Evolutionary conservation across 2,329 filamentous ascomycete species (phyloP).

Genomic region (Cladosporium sp.): DNA sequence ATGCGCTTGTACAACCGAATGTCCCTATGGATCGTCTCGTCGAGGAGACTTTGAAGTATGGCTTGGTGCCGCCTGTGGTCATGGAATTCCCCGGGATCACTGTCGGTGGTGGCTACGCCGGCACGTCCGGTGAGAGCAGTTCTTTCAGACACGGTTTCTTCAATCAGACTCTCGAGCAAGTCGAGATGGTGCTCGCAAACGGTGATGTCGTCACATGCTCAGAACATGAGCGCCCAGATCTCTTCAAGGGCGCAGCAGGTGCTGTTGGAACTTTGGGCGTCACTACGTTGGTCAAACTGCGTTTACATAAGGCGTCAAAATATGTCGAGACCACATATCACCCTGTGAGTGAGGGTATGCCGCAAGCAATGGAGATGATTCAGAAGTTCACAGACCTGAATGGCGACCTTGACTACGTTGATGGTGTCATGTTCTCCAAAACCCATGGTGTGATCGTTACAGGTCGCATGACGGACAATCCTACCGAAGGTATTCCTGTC

Average conservation of each 20-base stretch:
- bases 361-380: conserved; percentile 47
- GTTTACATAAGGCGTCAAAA: conserved; percentile 43
- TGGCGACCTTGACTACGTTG: conserved; percentile 61
- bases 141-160: conserved; percentile 65
- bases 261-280: conserved; percentile 67
- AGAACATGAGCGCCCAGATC: conserved; percentile 50
- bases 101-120: conserved; percentile 62
- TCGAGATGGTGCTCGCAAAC: conserved; percentile 62
- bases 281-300: conserved; percentile 54
- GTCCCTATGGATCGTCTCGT: conserved; percentile 65
- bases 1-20: conserved; percentile 60
- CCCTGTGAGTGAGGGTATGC: conserved; percentile 38
- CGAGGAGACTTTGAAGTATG: conserved; percentile 51
- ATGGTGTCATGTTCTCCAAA: conserved; percentile 47
- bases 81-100: conserved; percentile 72
- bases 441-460: conserved; percentile 41
- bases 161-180: conserved; percentile 56
- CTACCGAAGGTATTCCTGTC: conserved; percentile 1
- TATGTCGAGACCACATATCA: conserved; percentile 50
- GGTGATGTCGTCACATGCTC: conserved; percentile 56
- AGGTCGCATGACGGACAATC: conserved; percentile 45
- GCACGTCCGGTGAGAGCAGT: conserved; percentile 63
- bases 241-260: conserved; percentile 64
- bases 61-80: conserved; percentile 60
- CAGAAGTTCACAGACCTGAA: conserved; percentile 33